A percentile compares a stretch with the other conserved stretches of the same genome.
phyloP scores from a whole-genome alignment of 2,329 filamentous ascomycete genomes.

The Capronia epimyces region DNA sequence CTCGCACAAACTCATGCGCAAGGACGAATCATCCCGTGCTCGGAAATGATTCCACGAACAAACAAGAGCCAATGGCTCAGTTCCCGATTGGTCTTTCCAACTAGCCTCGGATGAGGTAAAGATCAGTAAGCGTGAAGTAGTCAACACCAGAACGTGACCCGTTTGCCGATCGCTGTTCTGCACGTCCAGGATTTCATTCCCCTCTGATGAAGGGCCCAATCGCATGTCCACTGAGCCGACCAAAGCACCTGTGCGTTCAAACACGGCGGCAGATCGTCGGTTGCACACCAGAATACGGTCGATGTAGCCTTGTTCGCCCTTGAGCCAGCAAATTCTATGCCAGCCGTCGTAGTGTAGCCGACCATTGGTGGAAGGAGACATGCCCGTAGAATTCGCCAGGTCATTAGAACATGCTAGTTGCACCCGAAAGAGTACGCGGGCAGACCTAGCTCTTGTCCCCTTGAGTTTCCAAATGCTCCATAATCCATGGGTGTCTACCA shows the following conservation, averaged over 20 bases:
- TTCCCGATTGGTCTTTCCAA: conserved; percentile 24
- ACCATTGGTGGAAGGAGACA: conserved; percentile 16
- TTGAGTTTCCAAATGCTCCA: conserved; percentile 51
- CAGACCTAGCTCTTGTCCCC: conserved; percentile 31
- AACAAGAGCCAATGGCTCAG: conserved; percentile 34
- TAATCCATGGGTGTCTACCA: conserved; percentile 49
- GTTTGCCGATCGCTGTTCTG: conserved; percentile 39
- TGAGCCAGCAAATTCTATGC: conserved; percentile 40
- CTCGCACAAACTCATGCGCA: conserved; percentile 38
- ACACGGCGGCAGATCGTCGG: conserved; percentile 40
- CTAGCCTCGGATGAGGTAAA: conserved; percentile 32
- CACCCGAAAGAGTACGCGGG: conserved; percentile 32
- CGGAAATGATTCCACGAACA: conserved; percentile 53
- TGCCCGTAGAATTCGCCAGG: conserved; percentile 19
- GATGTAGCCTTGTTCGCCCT: conserved; percentile 28
- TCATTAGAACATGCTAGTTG: conserved; percentile 15
- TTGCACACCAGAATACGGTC: conserved; percentile 49
- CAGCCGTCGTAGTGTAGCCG: conserved; percentile 39
- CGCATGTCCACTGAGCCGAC: conserved; percentile 33
- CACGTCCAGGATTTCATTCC: conserved; percentile 54
- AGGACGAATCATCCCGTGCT: conserved; percentile 48
- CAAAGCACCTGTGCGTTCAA: conserved; percentile 31
- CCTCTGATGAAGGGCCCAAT: conserved; percentile 34
- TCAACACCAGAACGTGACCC: conserved; percentile 49
- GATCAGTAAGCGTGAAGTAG: conserved; percentile 47